phyloP scores from a whole-genome alignment of 441 rosid species.

The Mallotus repandus region DNA sequence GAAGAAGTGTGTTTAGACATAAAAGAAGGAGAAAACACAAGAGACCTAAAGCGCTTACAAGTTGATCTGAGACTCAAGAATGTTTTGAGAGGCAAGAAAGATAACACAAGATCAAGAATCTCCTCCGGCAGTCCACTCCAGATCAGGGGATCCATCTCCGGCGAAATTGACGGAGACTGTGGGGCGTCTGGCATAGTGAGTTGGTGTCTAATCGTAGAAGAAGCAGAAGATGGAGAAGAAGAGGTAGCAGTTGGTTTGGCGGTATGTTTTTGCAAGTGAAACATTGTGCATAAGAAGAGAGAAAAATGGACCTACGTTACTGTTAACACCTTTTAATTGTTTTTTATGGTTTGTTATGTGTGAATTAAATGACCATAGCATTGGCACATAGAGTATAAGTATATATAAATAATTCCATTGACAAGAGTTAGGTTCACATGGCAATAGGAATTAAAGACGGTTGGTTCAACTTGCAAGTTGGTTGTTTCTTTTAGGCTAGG shows the following conservation, averaged over 20 bases:
- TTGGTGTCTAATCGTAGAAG: neutral
- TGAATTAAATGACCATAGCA: too few species aligned
- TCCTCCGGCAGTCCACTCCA: conserved; percentile 75
- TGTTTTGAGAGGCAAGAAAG: conserved; percentile 54
- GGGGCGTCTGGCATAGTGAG: neutral
- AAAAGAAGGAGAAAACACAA: conserved; percentile 51
- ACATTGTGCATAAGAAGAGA: conserved; percentile 19
- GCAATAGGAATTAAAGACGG: too few species aligned
- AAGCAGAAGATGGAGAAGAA: conserved; percentile 18
- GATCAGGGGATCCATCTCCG: conserved; percentile 63
- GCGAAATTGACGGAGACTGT: conserved; percentile 20
- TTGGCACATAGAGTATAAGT: too few species aligned
- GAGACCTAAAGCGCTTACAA: conserved; percentile 61
- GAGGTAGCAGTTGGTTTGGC: conserved; percentile 15
- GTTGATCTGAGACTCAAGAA: conserved; percentile 59
- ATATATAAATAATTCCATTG: too few species aligned
- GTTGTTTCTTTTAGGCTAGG: too few species aligned
- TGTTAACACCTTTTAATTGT: too few species aligned
- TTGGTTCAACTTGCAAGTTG: too few species aligned
- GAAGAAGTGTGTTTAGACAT: conserved; percentile 47
- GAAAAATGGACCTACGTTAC: neutral
- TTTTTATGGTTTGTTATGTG: too few species aligned
- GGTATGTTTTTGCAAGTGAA: conserved; percentile 28
- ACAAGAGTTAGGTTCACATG: too few species aligned
- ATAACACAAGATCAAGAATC: conserved; percentile 58